Evolutionary conservation across 345 rosid species (phyloP), one percentile per base, ranked within the genome.

Genomic region (Linum tenue): DNA sequence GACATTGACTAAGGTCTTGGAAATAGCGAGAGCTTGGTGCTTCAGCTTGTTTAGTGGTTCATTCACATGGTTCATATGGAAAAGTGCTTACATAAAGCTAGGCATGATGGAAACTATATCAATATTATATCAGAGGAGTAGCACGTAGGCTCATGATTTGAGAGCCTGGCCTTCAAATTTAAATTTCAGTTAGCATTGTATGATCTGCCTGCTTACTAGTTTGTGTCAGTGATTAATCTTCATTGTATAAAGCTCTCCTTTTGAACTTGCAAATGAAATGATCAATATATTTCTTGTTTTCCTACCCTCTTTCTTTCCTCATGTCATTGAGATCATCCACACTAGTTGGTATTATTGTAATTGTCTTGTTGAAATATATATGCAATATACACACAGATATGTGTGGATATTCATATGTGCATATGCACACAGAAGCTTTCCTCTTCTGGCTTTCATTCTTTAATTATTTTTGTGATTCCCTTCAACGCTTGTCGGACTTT

Each of bases 401-500:
- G 51, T 44, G 12, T 44, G 0, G 8, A 2, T 48, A 48, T 15
- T 5, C 14, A 3, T 48, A 9, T 12, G 53, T 15, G 53, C 3
- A 22, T 22, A 22, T 22, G 31, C 31, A 22, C 31, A 1, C 31
- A 22, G 31, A 22, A 22, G 31, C 2, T 48, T 15, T 48, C 53
- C 53, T 48, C 14, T 48, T 48, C 53, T 48, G 15, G 12, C 9
- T 2, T 48, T 48, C 53, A 9, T 9, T 9, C 53, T 2, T 48
- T 2, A 48, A 48, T 5, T 7, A 48, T 48, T 9, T 5, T 35
- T n/a, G 60, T 56, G 5, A 9, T 56, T 56, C 3, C 8, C 37
- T 37, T 57, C 17, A 22, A 4, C 9, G 3, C 38, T 63, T 59
- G 17, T 72, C 80, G 16, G 69, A 64, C 72, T 70, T 80, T 75